Conservation (phyloP, 192 early-diverging fungal species). For the Ramicandelaber brevisporus region DNA sequence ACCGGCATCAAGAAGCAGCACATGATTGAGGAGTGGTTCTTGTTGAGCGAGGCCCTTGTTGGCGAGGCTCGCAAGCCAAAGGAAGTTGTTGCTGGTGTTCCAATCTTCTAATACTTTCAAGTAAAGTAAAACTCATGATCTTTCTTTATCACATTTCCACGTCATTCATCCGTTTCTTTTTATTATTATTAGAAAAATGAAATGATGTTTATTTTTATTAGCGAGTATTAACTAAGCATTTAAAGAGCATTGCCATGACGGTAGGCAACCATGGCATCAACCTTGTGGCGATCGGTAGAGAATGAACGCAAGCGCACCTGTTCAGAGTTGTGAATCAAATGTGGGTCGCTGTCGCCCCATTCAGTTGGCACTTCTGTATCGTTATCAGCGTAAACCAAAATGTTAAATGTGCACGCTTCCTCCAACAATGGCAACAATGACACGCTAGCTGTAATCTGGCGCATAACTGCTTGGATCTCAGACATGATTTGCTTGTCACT, state of each 20-base stretch:
- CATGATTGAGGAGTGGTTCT: constrained; percentile 50
- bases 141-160: background rate
- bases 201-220: background rate
- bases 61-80: constrained; percentile 30
- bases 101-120: no score
- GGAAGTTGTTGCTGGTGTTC: background rate
- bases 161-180: background rate
- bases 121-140: background rate
- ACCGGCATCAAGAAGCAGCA: constrained; percentile 94
- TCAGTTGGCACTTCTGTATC: constrained; percentile 61
- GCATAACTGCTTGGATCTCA: constrained; percentile 73
- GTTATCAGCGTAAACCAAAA: constrained; percentile 67
- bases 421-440: constrained; percentile 73
- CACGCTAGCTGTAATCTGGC: constrained; percentile 75
- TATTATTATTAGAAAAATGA: constrained; percentile 1
- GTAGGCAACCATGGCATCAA: constrained; percentile 74
- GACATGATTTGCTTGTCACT: constrained; percentile 30
- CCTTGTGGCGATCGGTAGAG: constrained; percentile 55
- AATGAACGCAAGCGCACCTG: constrained; percentile 64
- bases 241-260: constrained; percentile 27
- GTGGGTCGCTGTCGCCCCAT: constrained; percentile 65
- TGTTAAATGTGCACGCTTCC: constrained; percentile 78
- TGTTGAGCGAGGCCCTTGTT: constrained; percentile 42
- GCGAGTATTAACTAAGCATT: background rate
- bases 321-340: constrained; percentile 59